phyloP scores from a whole-genome alignment of 2,329 filamentous ascomycete species.

The Cordyceps tenuipes region DNA sequence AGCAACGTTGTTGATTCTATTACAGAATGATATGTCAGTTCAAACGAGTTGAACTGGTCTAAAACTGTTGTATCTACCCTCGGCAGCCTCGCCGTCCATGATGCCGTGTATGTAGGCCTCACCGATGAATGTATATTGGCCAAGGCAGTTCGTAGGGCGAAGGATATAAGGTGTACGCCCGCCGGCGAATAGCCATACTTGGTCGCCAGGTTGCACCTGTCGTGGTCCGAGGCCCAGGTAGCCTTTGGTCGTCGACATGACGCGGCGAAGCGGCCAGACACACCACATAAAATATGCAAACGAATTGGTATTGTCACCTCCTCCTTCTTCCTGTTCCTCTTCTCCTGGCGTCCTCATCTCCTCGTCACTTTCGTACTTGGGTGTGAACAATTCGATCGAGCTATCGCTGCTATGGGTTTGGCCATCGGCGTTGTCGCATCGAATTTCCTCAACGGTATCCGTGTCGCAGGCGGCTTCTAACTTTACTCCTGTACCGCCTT shows the following conservation, averaged over 20 bases:
- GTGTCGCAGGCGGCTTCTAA: neutral
- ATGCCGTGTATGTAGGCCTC: slow-evolving; percentile 9
- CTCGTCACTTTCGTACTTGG: neutral
- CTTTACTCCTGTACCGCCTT: too few relatives aligned
- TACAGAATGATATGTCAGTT: neutral
- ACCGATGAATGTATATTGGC: neutral
- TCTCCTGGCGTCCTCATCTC: neutral
- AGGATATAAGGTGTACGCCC: slow-evolving; percentile 6
- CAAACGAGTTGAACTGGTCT: neutral
- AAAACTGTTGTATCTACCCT: slow-evolving; percentile 1
- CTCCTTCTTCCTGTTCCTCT: neutral
- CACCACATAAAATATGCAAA: slow-evolving; percentile 9
- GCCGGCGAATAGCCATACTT: slow-evolving; percentile 12
- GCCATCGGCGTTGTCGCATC: neutral
- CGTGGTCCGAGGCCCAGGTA: slow-evolving; percentile 12
- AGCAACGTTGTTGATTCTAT: neutral
- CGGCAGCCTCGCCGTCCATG: slow-evolving; percentile 7
- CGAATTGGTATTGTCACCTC: neutral
- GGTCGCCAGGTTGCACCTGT: neutral
- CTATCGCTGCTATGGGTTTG: neutral
- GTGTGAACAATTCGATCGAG: neutral
- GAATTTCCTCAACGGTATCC: neutral
- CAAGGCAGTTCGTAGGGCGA: neutral
- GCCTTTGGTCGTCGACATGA: slow-evolving; percentile 4
- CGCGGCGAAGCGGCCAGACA: slow-evolving; percentile 6